These are phyloP conservation scores for Mycosarcoma mackinlayi DNA, from an alignment of 1,284 basidiomycete species.

Conservation along the genomic window DNA sequence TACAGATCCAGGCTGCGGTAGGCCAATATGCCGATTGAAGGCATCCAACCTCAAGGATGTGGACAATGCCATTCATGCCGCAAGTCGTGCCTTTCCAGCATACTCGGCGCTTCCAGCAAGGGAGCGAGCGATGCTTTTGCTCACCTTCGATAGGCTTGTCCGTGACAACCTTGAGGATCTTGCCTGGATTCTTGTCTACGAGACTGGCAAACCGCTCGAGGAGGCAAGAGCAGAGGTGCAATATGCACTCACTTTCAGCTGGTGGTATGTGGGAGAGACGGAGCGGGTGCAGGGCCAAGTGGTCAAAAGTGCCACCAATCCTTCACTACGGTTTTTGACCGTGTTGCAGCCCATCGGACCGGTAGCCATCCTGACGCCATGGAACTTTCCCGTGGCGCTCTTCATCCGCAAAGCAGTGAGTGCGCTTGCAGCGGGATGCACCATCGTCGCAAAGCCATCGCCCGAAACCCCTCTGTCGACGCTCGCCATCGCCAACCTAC, in stretches of 20 bases:
- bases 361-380: constrained; percentile 69
- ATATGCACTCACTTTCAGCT: constrained; percentile 65
- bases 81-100: constrained; percentile 49
- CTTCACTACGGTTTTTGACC: constrained; percentile 83
- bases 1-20: constrained; percentile 38
- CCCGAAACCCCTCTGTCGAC: constrained; percentile 95
- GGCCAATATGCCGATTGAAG: constrained; percentile 28
- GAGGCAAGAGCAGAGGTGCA: constrained; percentile 63
- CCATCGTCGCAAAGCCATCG: constrained; percentile 92
- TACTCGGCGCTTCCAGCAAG: constrained; percentile 60
- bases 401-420: constrained; percentile 89
- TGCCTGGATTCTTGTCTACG: constrained; percentile 64
- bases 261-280: constrained; percentile 62
- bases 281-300: constrained; percentile 74
- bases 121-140: constrained; percentile 56
- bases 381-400: constrained; percentile 67
- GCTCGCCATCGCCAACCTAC: constrained; percentile 85
- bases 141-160: constrained; percentile 56
- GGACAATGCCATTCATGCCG: constrained; percentile 63
- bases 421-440: constrained; percentile 92
- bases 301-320: constrained; percentile 78
- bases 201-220: constrained; percentile 64
- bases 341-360: constrained; percentile 86
- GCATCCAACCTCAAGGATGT: constrained; percentile 55
- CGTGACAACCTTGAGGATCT: constrained; percentile 63